These are phyloP conservation scores for Neofusicoccum parvum DNA, from an alignment of 2,329 filamentous ascomycete species.

Conservation along the genomic window DNA sequence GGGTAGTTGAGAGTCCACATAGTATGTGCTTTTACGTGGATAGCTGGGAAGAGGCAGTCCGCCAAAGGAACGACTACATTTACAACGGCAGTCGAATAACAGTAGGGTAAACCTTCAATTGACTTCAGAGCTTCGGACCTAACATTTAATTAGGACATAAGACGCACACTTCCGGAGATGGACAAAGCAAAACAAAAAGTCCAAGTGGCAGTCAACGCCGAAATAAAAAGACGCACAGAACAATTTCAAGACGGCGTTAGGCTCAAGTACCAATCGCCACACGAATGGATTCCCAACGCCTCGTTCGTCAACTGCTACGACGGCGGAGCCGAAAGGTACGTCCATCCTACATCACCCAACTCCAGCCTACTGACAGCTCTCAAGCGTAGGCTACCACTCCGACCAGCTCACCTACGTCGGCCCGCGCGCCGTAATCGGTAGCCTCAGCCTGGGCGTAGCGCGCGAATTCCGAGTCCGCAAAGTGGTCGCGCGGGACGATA, in stretches of 20 bases:
- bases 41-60: conserved; percentile 66
- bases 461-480: conserved; percentile 87
- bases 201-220: conserved; percentile 72
- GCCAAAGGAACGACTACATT: conserved; percentile 76
- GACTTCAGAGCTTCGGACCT: neutral
- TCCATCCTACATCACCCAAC: neutral
- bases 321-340: conserved; percentile 57
- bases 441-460: conserved; percentile 86
- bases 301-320: conserved; percentile 95
- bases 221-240: conserved; percentile 72
- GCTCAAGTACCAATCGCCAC: conserved; percentile 73
- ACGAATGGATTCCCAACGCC: conserved; percentile 80
- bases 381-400: conserved; percentile 80
- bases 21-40: conserved; percentile 83
- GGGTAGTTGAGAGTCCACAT: conserved; percentile 81
- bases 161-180: conserved; percentile 75
- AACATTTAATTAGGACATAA: conserved; percentile 58
- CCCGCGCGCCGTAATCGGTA: conserved; percentile 84
- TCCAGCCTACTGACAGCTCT: neutral
- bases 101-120: conserved; percentile 42
- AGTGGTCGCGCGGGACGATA: conserved; percentile 63
- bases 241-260: conserved; percentile 68
- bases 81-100: conserved; percentile 79
- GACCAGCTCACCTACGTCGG: conserved; percentile 94
- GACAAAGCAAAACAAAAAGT: conserved; percentile 69